A percentile compares a stretch with the other conserved stretches of the same genome.
Evolutionary conservation across 306 rosid species (phyloP).

Genomic region (Trifolium dubium): DNA sequence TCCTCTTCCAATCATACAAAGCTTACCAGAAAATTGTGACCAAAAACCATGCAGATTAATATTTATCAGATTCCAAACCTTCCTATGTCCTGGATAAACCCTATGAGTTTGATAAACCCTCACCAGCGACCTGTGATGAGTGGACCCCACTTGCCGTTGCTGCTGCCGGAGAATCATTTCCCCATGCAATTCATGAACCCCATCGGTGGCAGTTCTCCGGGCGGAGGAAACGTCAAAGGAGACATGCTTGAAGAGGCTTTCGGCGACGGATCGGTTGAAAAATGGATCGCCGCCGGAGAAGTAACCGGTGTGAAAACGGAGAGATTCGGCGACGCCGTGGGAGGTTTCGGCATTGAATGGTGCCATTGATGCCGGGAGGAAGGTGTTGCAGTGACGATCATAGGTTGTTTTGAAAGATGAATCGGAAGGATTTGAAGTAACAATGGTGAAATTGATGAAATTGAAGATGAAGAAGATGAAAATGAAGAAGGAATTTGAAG

Average conservation of each 20-base stretch:
- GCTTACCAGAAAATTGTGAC: constrained; percentile 67
- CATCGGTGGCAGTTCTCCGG: constrained; percentile 43
- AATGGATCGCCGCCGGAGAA: constrained; percentile 68
- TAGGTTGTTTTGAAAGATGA: constrained; percentile 41
- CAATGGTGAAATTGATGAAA: constrained; percentile 33
- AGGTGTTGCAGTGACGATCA: constrained; percentile 53
- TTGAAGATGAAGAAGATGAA: constrained; percentile 12
- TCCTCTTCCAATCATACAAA: constrained; percentile 76
- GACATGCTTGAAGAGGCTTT: constrained; percentile 3
- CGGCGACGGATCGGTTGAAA: constrained; percentile 43
- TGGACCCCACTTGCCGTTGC: neutral
- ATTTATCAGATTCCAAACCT: constrained; percentile 20
- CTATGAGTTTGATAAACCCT: constrained; percentile 43
- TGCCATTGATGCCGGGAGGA: constrained; percentile 50
- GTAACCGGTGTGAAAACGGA: constrained; percentile 51
- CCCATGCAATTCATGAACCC: constrained; percentile 48
- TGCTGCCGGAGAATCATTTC: constrained; percentile 46
- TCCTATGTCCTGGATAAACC: constrained; percentile 50
- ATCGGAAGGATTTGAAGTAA: constrained; percentile 11
- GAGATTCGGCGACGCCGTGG: constrained; percentile 34
- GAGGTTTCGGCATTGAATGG: neutral
- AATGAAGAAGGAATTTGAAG: constrained; percentile 19
- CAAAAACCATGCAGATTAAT: constrained; percentile 63
- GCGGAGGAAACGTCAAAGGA: constrained; percentile 37
- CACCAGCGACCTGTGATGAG: constrained; percentile 43